Evolutionary conservation across 352 stramenopile species (phyloP).

Genomic region (Globisporangium parvum): DNA sequence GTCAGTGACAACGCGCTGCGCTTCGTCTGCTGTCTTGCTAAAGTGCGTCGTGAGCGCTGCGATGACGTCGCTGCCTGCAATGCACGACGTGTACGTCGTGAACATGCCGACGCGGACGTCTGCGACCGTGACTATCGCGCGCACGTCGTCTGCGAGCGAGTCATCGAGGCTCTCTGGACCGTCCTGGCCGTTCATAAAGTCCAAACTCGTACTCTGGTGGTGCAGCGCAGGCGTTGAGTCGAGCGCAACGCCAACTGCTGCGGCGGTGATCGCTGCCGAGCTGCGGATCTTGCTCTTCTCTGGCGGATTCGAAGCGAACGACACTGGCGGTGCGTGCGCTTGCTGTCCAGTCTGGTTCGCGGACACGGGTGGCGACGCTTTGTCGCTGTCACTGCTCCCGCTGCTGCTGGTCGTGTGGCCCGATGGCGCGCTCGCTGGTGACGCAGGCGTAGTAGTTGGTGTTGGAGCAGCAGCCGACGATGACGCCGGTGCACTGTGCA

Average conservation of each 20-base stretch:
- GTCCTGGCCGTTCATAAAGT: conserved; percentile 28
- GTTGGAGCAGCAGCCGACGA: not conserved
- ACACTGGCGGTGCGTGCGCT: conserved; percentile 24
- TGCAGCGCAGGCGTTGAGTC: conserved; percentile 28
- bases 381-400: conserved; percentile 28
- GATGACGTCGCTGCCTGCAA: conserved; percentile 44
- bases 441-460: conserved; percentile 17
- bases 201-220: conserved; percentile 24
- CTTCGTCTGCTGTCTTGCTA: conserved; percentile 37
- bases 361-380: conserved; percentile 27
- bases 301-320: conserved; percentile 19
- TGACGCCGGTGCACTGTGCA: not conserved
- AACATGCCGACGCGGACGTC: conserved; percentile 71
- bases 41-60: conserved; percentile 56
- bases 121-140: conserved; percentile 40
- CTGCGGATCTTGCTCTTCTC: conserved; percentile 36
- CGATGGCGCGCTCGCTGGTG: conserved; percentile 15
- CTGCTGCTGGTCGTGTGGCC: conserved; percentile 1
- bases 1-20: conserved; percentile 32
- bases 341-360: conserved; percentile 12
- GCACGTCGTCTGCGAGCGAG: conserved; percentile 57
- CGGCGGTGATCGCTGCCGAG: conserved; percentile 45
- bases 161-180: conserved; percentile 41
- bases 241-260: conserved; percentile 39
- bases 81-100: conserved; percentile 57